These are phyloP conservation scores for Botryotinia narcissicola DNA, from an alignment of 2,329 filamentous ascomycete species.

Conservation along the genomic window DNA sequence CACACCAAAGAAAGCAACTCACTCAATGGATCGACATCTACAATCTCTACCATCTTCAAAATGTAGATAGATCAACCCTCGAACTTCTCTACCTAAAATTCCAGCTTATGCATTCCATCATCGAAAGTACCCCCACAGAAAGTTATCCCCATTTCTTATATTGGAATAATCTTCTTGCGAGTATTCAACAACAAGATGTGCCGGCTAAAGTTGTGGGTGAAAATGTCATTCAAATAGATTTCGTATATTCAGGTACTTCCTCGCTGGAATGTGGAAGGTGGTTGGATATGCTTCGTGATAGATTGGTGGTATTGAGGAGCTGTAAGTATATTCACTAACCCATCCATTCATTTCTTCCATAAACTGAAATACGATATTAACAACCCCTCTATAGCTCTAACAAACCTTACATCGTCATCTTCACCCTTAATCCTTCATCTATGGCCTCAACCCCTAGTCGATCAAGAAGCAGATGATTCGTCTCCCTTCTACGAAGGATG, in stretches of 20 bases:
- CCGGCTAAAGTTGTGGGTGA: neutral
- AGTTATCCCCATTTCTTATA: neutral
- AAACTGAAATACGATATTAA: neutral
- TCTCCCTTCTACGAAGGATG: neutral
- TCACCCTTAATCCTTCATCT: neutral
- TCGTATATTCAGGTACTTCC: conserved; percentile 26
- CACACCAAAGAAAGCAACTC: neutral
- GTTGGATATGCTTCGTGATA: neutral
- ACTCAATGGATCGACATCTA: neutral
- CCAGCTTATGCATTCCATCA: neutral
- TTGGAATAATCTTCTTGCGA: neutral
- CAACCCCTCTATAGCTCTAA: neutral
- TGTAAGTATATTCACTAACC: neutral
- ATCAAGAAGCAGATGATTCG: neutral
- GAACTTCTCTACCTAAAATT: neutral
- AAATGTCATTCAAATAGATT: conserved; percentile 17
- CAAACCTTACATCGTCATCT: neutral
- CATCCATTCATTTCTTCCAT: neutral
- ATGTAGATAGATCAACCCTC: neutral
- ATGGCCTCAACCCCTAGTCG: neutral
- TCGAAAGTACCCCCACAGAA: neutral
- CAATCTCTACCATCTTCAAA: neutral
- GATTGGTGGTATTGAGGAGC: neutral
- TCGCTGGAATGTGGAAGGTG: conserved; percentile 16
- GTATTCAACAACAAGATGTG: neutral